These are phyloP conservation scores for Bidens hawaiensis DNA, from an alignment of 140 eudicot species.

Conservation along the genomic window DNA sequence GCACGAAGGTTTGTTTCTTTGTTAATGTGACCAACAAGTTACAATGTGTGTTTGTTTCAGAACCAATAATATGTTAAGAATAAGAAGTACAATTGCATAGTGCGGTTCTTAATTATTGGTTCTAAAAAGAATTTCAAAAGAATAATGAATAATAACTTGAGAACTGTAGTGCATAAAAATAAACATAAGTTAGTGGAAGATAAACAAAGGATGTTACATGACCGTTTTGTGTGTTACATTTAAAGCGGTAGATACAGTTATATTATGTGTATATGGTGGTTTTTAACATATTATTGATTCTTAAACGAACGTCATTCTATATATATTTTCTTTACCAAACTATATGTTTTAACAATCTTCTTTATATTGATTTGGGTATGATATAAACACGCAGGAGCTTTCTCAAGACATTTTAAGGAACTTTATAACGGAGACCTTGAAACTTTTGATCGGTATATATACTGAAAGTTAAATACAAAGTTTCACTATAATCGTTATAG, in stretches of 20 bases:
- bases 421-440: slow-evolving; percentile 39
- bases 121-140: no score
- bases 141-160: background rate
- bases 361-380: slow-evolving; percentile 11
- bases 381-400: slow-evolving; percentile 36
- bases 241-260: no score
- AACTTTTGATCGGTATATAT: slow-evolving; percentile 51
- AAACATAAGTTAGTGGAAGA: background rate
- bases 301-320: background rate
- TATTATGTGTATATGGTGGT: background rate
- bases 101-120: background rate
- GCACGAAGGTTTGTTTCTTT: slow-evolving; percentile 27
- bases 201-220: background rate
- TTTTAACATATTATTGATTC: background rate
- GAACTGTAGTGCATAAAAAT: background rate
- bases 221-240: background rate
- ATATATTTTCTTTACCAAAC: background rate
- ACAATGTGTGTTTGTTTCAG: background rate
- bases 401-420: slow-evolving; percentile 27
- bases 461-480: background rate
- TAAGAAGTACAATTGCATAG: background rate
- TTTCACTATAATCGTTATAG: background rate
- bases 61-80: background rate
- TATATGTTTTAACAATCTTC: background rate
- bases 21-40: background rate